Conservation (phyloP, 441 rosid genomes). For the Raphanus hybrid region DNA sequence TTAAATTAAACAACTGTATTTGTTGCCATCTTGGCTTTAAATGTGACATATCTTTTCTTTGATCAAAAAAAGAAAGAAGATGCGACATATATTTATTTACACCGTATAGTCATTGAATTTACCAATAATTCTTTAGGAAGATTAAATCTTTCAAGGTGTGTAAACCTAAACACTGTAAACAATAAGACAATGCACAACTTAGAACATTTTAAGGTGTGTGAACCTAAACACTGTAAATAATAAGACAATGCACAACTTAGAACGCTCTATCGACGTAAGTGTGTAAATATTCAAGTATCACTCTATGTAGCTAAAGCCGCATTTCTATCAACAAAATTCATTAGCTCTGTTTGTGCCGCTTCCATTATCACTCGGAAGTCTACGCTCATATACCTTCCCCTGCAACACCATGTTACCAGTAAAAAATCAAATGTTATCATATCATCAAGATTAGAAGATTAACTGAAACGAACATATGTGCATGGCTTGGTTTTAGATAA, state of each 20-base stretch:
- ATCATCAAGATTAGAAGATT: not conserved
- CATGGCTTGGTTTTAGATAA: constrained; percentile 16
- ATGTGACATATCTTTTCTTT: no score
- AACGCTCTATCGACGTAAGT: not conserved
- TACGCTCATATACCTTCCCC: constrained; percentile 78
- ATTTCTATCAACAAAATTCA: constrained; percentile 66
- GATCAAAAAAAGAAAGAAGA: no score
- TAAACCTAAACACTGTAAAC: not conserved
- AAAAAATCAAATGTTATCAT: constrained; percentile 1
- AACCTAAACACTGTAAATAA: not conserved
- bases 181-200: not conserved
- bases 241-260: not conserved
- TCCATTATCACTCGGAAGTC: constrained; percentile 78
- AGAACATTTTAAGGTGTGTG: not conserved
- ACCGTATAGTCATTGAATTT: not conserved
- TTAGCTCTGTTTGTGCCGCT: constrained; percentile 80
- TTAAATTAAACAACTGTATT: not conserved
- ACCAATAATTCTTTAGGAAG: not conserved
- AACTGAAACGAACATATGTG: not conserved
- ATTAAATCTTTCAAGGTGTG: not conserved
- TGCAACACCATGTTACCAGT: constrained; percentile 39
- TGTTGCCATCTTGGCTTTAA: no score
- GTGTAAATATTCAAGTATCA: constrained; percentile 1
- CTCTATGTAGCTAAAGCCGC: constrained; percentile 43
- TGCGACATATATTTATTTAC: not conserved